A percentile compares a stretch with the other conserved stretches of the same genome.
Evolutionary conservation across 2,329 filamentous ascomycete species (phyloP).

Genomic region (Verticillium alfalfae): DNA sequence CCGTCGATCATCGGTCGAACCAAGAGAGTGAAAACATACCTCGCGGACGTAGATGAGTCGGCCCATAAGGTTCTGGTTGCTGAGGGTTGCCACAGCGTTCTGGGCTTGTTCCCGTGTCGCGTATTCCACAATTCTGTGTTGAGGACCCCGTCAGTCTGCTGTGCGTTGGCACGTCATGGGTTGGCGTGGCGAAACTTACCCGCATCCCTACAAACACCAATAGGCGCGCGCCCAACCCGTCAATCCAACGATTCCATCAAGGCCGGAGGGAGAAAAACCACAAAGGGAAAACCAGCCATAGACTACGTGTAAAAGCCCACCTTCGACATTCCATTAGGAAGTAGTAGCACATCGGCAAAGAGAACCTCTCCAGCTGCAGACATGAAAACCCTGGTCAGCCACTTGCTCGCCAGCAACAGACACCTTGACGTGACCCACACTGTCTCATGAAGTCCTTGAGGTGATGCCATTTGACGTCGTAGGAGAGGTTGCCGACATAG

Average conservation of each 20-base stretch:
- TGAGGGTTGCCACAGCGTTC: conserved; percentile 92
- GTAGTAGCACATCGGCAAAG: conserved; percentile 97
- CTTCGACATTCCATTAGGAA: conserved; percentile 99
- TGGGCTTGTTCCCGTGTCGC: conserved; percentile 98
- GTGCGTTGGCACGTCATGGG: not conserved
- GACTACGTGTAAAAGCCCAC: conserved; percentile 91
- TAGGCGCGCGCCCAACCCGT: conserved; percentile 92
- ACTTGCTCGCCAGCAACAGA: conserved; percentile 29
- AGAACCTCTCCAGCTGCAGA: conserved; percentile 90
- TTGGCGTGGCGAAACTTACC: conserved; percentile 57
- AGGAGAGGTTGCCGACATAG: conserved; percentile 98
- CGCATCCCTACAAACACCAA: conserved; percentile 97
- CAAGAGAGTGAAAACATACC: conserved; percentile 44
- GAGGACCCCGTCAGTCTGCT: conserved; percentile 20
- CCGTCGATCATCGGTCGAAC: conserved; percentile 4
- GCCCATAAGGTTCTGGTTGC: conserved; percentile 98
- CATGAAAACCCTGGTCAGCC: conserved; percentile 8
- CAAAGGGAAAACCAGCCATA: conserved; percentile 77
- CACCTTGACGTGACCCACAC: conserved; percentile 56
- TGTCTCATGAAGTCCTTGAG: conserved; percentile 99
- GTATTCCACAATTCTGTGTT: conserved; percentile 96
- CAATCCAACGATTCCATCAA: conserved; percentile 96
- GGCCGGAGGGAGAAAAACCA: conserved; percentile 49
- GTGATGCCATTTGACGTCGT: conserved; percentile 99
- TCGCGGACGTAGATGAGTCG: conserved; percentile 98